Evolutionary conservation across 2,329 filamentous ascomycete species (phyloP).

Genomic region (Teratosphaeriaceae sp.): DNA sequence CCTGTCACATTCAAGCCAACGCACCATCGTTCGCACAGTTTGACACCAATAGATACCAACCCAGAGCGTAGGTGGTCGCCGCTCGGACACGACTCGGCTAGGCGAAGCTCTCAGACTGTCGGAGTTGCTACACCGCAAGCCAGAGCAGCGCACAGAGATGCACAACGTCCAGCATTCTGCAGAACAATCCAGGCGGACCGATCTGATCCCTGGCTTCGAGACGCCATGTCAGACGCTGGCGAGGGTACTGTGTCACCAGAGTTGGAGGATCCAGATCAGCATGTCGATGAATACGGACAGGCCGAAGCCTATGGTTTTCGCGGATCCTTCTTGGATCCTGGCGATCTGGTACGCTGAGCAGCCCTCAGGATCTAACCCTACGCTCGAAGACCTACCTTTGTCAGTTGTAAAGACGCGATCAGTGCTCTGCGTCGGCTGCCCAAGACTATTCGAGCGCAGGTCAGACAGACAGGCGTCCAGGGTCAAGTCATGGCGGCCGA

Average conservation of each 20-base stretch:
- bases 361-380: slow-evolving; percentile 2
- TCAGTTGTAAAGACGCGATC: slow-evolving; percentile 1
- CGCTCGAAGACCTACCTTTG: neutral
- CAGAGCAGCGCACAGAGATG: slow-evolving; percentile 1
- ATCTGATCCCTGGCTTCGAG: neutral
- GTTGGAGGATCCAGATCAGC: neutral
- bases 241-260: slow-evolving; percentile 1
- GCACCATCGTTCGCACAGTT: neutral
- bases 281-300: neutral
- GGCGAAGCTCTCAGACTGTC: neutral
- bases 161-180: slow-evolving; percentile 1
- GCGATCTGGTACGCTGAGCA: slow-evolving; percentile 3
- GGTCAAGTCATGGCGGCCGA: slow-evolving; percentile 1
- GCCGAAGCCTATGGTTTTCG: slow-evolving; percentile 4
- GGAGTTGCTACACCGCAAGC: neutral
- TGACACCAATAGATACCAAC: slow-evolving; percentile 1
- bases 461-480: neutral
- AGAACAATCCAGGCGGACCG: neutral
- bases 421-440: slow-evolving; percentile 1
- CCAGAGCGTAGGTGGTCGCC: neutral
- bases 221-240: slow-evolving; percentile 1
- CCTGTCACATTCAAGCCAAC: neutral
- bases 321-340: slow-evolving; percentile 4
- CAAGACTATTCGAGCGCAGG: neutral
- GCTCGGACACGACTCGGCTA: neutral